Conservation (phyloP, 2,329 filamentous ascomycete species). For the Boeremia exigua region DNA sequence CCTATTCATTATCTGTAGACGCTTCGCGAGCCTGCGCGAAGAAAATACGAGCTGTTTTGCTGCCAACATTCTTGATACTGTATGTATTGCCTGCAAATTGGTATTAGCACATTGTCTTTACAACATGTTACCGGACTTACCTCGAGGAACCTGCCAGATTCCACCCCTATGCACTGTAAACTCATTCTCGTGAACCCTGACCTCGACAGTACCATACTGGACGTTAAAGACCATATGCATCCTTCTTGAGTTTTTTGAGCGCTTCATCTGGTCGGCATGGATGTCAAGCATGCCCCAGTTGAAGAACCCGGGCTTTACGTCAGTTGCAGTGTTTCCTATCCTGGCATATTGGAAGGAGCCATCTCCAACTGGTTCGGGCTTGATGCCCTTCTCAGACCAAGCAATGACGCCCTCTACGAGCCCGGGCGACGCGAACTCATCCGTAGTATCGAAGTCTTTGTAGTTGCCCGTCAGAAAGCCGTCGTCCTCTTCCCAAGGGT, state of each 20-base stretch:
- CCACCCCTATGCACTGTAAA: conserved; percentile 89
- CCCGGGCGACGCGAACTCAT: conserved; percentile 63
- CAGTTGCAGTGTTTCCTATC: conserved; percentile 60
- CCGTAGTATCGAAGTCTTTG: conserved; percentile 66
- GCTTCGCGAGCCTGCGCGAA: conserved; percentile 85
- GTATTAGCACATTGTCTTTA: neutral
- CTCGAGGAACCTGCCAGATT: conserved; percentile 93
- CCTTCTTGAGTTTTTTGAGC: conserved; percentile 87
- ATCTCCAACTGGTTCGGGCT: conserved; percentile 64
- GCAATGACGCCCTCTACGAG: conserved; percentile 61
- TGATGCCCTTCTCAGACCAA: conserved; percentile 63
- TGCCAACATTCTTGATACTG: conserved; percentile 81
- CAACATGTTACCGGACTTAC: conserved; percentile 60
- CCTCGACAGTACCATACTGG: conserved; percentile 78
- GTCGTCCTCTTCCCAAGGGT: conserved; percentile 74
- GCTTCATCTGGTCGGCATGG: conserved; percentile 81
- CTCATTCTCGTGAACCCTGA: conserved; percentile 74
- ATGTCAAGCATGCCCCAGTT: conserved; percentile 90
- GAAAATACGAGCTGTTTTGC: conserved; percentile 78
- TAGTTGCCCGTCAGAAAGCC: conserved; percentile 70
- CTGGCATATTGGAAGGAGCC: conserved; percentile 88
- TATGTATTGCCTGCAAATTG: conserved; percentile 80
- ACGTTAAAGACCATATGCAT: conserved; percentile 99
- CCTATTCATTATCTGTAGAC: conserved; percentile 21
- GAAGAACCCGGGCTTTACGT: conserved; percentile 68